Evolutionary conservation across 2,329 filamentous ascomycete genomes (phyloP), one percentile per base, ranked within the genome.

Genomic region (Diaporthe humulicola): DNA sequence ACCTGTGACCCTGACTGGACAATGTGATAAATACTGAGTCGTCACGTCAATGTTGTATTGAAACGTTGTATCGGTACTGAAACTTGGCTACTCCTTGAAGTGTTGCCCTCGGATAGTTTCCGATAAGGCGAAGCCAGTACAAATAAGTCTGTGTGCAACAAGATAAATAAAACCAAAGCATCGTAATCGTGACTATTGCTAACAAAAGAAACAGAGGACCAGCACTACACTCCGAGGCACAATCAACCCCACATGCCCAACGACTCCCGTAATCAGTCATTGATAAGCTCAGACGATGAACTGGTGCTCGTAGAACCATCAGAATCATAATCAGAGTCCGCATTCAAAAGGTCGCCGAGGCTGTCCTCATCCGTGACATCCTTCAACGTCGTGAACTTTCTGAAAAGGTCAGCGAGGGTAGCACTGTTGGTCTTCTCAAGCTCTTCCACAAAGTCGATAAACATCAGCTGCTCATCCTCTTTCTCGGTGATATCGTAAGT

Each of bases 391-490:
- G 73, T 75, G n/a, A 67, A 57, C 61, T 25, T 73, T 0, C 52
- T 38, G 14, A 73, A 61, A 10, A 75, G 42, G 17, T 69, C 70
- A 9, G 58, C 45, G 25, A 61, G 25, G 40, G 70, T 67, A 4
- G 58, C 40, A 36, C 2, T 8, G 22, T 54, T 60, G 14, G 9
- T 28, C 70, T 73, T 73, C 54, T 69, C 42, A 17, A 67, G 33
- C 54, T 73, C 73, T 17, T 54, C 61, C 25, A 69, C 36, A 5
- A 73, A 75, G 42, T 75, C 48, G 14, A 75, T 33, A 54, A 75
- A 73, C 42, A 38, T 69, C 28, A 75, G 28, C 33, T 75, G 70
- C 54, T 69, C 58, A 7, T 75, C 60, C 40, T 75, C 73, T 8
- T 71, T 45, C 60, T 40, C 58, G 12, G 52, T 75, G 19, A 75